A percentile compares a stretch with the other conserved stretches of the same genome.
Evolutionary conservation across 2,329 filamentous ascomycete genomes (phyloP).

Genomic region (Aureobasidium lini): DNA sequence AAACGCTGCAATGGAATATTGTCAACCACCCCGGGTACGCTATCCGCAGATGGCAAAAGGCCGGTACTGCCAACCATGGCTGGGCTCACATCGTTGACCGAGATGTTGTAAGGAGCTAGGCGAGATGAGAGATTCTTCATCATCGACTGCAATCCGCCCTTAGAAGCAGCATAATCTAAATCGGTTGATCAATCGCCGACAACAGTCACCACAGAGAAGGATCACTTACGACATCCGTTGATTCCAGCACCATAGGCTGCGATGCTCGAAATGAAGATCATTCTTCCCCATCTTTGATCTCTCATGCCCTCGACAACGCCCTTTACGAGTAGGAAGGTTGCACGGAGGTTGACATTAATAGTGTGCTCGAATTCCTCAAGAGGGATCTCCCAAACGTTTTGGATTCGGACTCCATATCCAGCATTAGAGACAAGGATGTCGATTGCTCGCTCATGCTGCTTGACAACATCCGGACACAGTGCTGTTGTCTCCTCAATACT

Average conservation of each 20-base stretch:
- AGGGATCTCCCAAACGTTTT: conserved; percentile 49
- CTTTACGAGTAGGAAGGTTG: conserved; percentile 56
- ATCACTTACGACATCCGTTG: conserved; percentile 47
- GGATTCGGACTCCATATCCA: conserved; percentile 56
- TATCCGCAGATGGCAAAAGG: conserved; percentile 51
- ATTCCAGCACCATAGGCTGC: conserved; percentile 56
- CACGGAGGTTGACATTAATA: conserved; percentile 53
- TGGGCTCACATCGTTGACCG: conserved; percentile 61
- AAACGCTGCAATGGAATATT: conserved; percentile 54
- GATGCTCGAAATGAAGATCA: conserved; percentile 58
- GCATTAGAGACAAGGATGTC: conserved; percentile 62
- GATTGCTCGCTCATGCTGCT: conserved; percentile 46
- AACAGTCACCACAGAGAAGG: background rate
- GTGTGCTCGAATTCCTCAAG: conserved; percentile 59
- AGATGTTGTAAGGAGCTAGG: conserved; percentile 54
- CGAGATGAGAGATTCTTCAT: conserved; percentile 57
- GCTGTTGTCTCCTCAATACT: conserved; percentile 44
- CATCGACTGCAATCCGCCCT: conserved; percentile 50
- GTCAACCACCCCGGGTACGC: conserved; percentile 47
- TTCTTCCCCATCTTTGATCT: conserved; percentile 52
- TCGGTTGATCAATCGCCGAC: background rate
- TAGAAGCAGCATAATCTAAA: conserved; percentile 22
- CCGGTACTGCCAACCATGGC: conserved; percentile 54
- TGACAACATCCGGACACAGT: conserved; percentile 48
- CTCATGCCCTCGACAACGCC: conserved; percentile 55